Conservation (phyloP, 2,329 filamentous ascomycete species). For the Fusarium dimerum region DNA sequence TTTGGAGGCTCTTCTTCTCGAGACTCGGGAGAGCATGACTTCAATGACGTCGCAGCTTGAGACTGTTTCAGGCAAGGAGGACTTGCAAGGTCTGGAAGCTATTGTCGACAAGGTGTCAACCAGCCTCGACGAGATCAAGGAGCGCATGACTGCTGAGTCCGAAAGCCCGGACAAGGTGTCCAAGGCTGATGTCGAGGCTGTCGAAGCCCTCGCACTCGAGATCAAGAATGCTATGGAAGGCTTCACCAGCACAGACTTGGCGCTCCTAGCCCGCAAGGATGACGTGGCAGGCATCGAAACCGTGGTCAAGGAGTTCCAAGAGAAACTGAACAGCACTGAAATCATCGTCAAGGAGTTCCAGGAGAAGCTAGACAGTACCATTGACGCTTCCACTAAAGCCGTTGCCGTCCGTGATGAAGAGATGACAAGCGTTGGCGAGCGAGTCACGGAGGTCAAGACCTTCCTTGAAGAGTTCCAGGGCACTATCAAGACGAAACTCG, state of each 20-base stretch:
- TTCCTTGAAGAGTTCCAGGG: constrained; percentile 78
- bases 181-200: constrained; percentile 79
- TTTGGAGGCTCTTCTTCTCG: constrained; percentile 66
- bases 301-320: constrained; percentile 62
- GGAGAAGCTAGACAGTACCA: constrained; percentile 66
- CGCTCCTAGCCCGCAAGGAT: constrained; percentile 71
- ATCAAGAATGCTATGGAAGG: constrained; percentile 78
- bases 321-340: constrained; percentile 64
- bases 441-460: constrained; percentile 75
- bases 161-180: constrained; percentile 67
- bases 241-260: constrained; percentile 68
- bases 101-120: constrained; percentile 77
- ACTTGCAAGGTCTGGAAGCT: constrained; percentile 74
- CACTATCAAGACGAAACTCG: constrained; percentile 73
- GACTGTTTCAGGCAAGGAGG: constrained; percentile 72
- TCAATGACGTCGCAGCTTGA: constrained; percentile 68
- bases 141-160: constrained; percentile 52
- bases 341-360: constrained; percentile 71
- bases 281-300: constrained; percentile 54
- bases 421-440: constrained; percentile 74
- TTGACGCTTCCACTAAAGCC: constrained; percentile 73
- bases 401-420: constrained; percentile 85
- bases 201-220: constrained; percentile 81
- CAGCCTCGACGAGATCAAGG: constrained; percentile 73
- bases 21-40: constrained; percentile 73